These are phyloP conservation scores for Pseudoneurospora amorphoporcata DNA, from an alignment of 495 filamentous ascomycete species.

Conservation along the genomic window DNA sequence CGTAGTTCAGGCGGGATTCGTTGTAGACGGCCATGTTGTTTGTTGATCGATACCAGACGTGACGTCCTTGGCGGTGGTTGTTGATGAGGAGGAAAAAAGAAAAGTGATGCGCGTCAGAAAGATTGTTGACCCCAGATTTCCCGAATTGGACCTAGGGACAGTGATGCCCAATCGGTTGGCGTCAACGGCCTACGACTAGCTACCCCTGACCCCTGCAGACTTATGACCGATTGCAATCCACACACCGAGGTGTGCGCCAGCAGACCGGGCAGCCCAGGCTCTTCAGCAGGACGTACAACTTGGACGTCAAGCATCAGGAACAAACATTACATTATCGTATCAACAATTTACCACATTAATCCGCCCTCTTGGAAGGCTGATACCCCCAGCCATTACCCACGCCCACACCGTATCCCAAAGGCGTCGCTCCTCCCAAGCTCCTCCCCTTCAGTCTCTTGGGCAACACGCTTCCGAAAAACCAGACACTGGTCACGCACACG, in stretches of 20 bases:
- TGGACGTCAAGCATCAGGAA: neutral
- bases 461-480: constrained; percentile 54
- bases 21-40: constrained; percentile 23
- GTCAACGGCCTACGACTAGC: neutral
- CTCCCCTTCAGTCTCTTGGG: constrained; percentile 41
- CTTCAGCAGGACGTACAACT: neutral
- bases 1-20: constrained; percentile 31
- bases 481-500: constrained; percentile 42
- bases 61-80: neutral
- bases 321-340: neutral
- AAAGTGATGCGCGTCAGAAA: neutral
- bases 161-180: neutral
- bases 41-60: neutral
- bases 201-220: neutral
- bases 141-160: neutral
- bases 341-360: neutral
- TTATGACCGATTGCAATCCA: neutral
- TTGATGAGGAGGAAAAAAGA: neutral
- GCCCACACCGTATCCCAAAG: constrained; percentile 34
- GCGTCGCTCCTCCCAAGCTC: constrained; percentile 43
- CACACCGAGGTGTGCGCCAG: neutral
- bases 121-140: neutral
- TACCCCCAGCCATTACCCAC: constrained; percentile 49
- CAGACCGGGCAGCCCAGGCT: too few relatives aligned
- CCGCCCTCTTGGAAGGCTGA: constrained; percentile 22